phyloP scores from a whole-genome alignment of 352 stramenopile genomes.

The Pythium rishiriense region DNA sequence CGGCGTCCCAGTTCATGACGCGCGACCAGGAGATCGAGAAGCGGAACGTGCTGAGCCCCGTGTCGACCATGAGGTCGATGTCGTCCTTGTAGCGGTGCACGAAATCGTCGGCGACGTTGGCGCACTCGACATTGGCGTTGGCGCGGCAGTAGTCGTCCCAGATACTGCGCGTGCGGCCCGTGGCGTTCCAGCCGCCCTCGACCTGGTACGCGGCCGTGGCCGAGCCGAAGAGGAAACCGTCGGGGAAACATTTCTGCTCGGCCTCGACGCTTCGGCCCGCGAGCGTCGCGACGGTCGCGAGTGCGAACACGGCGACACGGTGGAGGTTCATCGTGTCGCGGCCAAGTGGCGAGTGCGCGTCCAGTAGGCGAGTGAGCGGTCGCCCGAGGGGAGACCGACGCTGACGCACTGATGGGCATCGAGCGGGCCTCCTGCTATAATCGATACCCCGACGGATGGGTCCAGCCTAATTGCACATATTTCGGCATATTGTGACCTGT shows the following conservation, averaged over 20 bases:
- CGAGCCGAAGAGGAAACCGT: constrained; percentile 86
- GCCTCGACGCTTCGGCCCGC: too few relatives aligned
- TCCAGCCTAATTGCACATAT: background rate
- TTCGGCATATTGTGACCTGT: background rate
- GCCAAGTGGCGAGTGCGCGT: background rate
- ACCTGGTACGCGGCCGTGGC: constrained; percentile 93
- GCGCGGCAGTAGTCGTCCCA: constrained; percentile 93
- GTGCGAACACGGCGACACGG: background rate
- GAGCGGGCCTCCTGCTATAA: background rate
- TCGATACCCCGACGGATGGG: background rate
- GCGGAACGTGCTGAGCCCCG: constrained; percentile 90
- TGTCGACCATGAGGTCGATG: constrained; percentile 90
- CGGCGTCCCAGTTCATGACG: constrained; percentile 81
- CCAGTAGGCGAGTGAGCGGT: background rate
- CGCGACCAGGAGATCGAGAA: constrained; percentile 94
- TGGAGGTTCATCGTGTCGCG: background rate
- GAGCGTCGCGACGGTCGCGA: background rate
- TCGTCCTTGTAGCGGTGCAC: constrained; percentile 91
- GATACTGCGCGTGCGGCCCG: constrained; percentile 79
- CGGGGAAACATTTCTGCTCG: constrained; percentile 42
- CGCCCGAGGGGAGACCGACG: too few relatives aligned
- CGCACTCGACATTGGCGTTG: constrained; percentile 69
- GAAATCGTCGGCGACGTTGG: constrained; percentile 93
- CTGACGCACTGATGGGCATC: too few relatives aligned
- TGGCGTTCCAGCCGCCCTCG: constrained; percentile 88